Evolutionary conservation across 345 rosid genomes (phyloP), one percentile per base, ranked within the genome.

Genomic region (Murraya koenigii): DNA sequence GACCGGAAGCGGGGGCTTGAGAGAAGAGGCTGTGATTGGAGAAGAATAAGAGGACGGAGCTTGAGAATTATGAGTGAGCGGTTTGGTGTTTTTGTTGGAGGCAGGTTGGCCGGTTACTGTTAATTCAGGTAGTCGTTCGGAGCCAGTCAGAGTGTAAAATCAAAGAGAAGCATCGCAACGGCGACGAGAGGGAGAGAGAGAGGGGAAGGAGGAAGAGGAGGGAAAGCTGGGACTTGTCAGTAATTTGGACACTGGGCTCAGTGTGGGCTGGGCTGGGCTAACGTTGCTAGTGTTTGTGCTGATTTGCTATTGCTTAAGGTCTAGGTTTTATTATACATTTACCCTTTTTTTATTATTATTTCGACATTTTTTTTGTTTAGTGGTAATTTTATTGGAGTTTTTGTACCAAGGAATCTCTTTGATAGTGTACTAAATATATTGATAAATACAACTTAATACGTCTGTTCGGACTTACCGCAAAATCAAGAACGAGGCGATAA

Each of bases 1-100:
- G 69, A 58, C 49, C 65, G 78, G 76, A 39, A 82, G 80, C 35
- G 80, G 83, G 61, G 82, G 17, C 0, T 5, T 0, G 49, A 1
- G 69, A 70, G 81, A 44, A 78, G 81, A 69, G 14, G 82, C 75
- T 85, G 83, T 85, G 63, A 39, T n/a, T 58, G 8, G 11, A n/a
- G 47, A 60, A 22, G 73, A 60, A 54, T 26, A 25, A 33, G 39
- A 55, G 22, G 11, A 33, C 13, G 25, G 9, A 8, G 25, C 33
- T 41, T 1, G 6, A 38, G 2, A 13, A 6, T 30, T 8, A 63
- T 30, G 61, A 30, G 61, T 3, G 5, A 4, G 25, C 13, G 14
- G 26, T 8, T 28, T 28, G 32, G 15, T 20, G 26, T 52, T 52
- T 52, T 28, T 11, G 19, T 0, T 71, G 13, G 15, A 69, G 8